phyloP scores from a whole-genome alignment of 495 filamentous ascomycete genomes.

The Hypoxylon perforatum region DNA sequence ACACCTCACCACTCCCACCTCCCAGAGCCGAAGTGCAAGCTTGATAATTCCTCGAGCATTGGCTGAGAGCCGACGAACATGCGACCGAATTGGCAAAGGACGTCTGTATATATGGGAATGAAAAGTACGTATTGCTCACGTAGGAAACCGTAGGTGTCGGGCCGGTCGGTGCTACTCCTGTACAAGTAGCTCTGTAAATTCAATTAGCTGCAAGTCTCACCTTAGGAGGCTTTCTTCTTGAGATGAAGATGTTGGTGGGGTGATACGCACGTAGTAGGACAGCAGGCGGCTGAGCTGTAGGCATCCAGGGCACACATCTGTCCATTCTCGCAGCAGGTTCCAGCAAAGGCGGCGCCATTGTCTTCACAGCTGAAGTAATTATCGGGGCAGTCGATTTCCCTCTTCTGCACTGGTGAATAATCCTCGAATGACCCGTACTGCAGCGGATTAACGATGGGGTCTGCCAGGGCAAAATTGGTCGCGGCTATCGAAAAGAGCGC shows the following conservation, averaged over 20 bases:
- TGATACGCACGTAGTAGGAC: constrained; percentile 54
- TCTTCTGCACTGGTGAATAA: constrained; percentile 35
- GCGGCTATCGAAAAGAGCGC: constrained; percentile 36
- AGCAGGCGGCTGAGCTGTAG: constrained; percentile 57
- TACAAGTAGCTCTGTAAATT: constrained; percentile 55
- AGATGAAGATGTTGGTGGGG: background rate
- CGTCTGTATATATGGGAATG: constrained; percentile 75
- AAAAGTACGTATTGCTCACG: constrained; percentile 68
- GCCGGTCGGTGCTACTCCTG: constrained; percentile 52
- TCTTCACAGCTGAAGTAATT: constrained; percentile 59
- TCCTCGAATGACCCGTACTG: constrained; percentile 36
- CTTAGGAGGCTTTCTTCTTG: background rate
- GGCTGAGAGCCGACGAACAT: constrained; percentile 74
- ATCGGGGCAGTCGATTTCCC: constrained; percentile 41
- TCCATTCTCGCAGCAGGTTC: constrained; percentile 58
- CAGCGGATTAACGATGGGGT: constrained; percentile 38
- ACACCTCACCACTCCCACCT: constrained; percentile 60
- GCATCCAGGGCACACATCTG: constrained; percentile 56
- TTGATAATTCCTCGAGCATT: constrained; percentile 72
- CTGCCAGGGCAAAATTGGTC: constrained; percentile 25
- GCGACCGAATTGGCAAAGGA: constrained; percentile 69
- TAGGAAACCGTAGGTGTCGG: constrained; percentile 56
- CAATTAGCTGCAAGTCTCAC: constrained; percentile 6
- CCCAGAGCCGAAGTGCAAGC: constrained; percentile 70
- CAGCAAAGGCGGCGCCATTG: constrained; percentile 50